These are phyloP conservation scores for Zizania palustris DNA, from an alignment of 202 grass and related monocot species.

Conservation along the genomic window DNA sequence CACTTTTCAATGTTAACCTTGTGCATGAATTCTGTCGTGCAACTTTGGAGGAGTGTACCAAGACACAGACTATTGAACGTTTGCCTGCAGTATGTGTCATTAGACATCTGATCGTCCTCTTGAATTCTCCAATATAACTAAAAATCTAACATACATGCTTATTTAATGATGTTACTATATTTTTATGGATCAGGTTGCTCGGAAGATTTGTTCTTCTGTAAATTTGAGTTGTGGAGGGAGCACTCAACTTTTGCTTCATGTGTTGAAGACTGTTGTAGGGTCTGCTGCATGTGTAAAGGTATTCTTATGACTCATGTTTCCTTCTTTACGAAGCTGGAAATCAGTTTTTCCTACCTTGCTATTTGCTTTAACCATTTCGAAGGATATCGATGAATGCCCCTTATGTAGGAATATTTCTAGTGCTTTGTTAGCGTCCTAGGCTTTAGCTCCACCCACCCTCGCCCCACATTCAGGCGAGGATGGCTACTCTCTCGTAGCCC, in stretches of 20 bases:
- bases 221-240: conserved; percentile 58
- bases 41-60: conserved; percentile 44
- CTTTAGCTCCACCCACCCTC: too few species aligned
- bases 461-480: too few species aligned
- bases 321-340: conserved; percentile 12
- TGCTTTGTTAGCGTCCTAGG: too few species aligned
- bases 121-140: conserved; percentile 9
- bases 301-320: conserved; percentile 29
- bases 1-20: conserved; percentile 43
- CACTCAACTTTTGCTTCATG: conserved; percentile 47
- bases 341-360: conserved; percentile 8
- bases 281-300: conserved; percentile 62
- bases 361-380: not conserved
- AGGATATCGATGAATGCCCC: not conserved
- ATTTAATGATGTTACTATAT: conserved; percentile 20
- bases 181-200: conserved; percentile 57
- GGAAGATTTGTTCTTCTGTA: conserved; percentile 63
- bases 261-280: conserved; percentile 45
- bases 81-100: conserved; percentile 61
- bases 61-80: conserved; percentile 47
- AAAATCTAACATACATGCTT: conserved; percentile 9
- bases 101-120: conserved; percentile 28
- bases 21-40: conserved; percentile 51
- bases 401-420: not conserved
- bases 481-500: too few species aligned